phyloP scores from a whole-genome alignment of 257 asterid species.

The Solanum etuberosum region DNA sequence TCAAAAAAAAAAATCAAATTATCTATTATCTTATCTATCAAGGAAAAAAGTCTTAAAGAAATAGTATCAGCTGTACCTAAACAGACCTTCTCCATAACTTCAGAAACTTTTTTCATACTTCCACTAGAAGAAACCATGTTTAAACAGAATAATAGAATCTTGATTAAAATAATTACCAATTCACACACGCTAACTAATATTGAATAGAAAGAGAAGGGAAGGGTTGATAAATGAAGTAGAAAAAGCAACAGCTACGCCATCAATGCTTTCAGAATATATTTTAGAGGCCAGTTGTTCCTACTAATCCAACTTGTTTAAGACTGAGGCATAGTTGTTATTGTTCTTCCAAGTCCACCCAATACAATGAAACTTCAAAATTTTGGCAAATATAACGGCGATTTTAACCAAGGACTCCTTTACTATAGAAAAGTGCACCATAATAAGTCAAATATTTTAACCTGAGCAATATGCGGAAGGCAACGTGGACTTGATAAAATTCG shows the following conservation, averaged over 20 bases:
- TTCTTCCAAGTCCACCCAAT: not conserved
- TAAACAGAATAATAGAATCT: not conserved
- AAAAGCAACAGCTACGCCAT: not conserved
- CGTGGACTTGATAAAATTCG: conserved; percentile 87
- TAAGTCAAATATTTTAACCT: conserved; percentile 32
- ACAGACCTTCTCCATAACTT: not conserved
- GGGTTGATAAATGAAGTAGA: not conserved
- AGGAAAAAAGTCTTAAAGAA: not conserved
- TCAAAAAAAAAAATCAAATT: not conserved
- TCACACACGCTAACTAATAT: not conserved
- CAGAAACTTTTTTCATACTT: not conserved
- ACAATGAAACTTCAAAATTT: not conserved
- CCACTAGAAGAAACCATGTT: not conserved
- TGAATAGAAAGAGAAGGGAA: not conserved
- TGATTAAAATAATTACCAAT: not conserved
- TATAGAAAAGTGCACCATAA: not conserved
- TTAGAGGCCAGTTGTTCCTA: not conserved
- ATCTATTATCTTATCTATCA: not conserved
- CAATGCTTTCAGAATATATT: not conserved
- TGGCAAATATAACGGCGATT: not conserved
- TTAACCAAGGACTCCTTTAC: not conserved
- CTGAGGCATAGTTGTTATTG: not conserved
- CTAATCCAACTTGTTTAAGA: not conserved
- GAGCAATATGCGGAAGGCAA: conserved; percentile 93
- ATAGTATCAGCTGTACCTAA: not conserved